A percentile compares a stretch with the other conserved stretches of the same genome.
These are phyloP conservation scores for Mycena sp. DNA, from an alignment of 1,284 basidiomycete genomes.

Conservation along the genomic window DNA sequence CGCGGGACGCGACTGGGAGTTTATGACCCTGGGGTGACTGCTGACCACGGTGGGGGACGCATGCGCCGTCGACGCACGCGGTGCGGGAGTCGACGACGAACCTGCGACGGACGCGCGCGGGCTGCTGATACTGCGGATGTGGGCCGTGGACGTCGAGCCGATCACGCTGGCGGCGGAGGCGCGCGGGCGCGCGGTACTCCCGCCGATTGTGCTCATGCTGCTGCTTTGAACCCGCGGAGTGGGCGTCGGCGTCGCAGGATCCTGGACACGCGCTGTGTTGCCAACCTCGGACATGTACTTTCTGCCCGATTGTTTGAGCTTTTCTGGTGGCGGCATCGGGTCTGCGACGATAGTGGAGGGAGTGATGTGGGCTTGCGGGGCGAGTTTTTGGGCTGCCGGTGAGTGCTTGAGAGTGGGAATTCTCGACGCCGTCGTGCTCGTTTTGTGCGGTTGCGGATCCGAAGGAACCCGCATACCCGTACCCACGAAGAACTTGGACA, in stretches of 20 bases:
- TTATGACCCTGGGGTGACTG: no score
- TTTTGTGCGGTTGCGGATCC: conserved; percentile 12
- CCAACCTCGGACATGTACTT: conserved; percentile 30
- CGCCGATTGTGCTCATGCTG: conserved; percentile 16
- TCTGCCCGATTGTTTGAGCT: neutral
- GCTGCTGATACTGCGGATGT: conserved; percentile 19
- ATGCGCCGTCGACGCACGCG: conserved; percentile 1
- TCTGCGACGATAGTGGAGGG: conserved; percentile 23
- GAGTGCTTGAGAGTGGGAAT: conserved; percentile 22
- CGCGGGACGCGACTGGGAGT: neutral
- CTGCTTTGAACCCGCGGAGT: conserved; percentile 9
- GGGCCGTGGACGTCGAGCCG: neutral
- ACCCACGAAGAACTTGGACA: conserved; percentile 30
- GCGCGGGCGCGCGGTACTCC: neutral
- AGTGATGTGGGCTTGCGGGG: conserved; percentile 20
- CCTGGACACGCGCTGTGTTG: conserved; percentile 15
- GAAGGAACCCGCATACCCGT: conserved; percentile 23
- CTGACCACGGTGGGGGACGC: no score
- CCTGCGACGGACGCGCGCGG: conserved; percentile 19
- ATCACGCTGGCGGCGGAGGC: conserved; percentile 13
- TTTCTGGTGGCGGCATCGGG: neutral
- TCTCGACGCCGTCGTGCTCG: conserved; percentile 18
- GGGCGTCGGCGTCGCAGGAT: conserved; percentile 14
- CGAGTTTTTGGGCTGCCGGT: conserved; percentile 4
- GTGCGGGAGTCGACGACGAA: neutral